These are phyloP conservation scores for Trypanosoma grayi DNA, from an alignment of 208 protist species.

Conservation along the genomic window DNA sequence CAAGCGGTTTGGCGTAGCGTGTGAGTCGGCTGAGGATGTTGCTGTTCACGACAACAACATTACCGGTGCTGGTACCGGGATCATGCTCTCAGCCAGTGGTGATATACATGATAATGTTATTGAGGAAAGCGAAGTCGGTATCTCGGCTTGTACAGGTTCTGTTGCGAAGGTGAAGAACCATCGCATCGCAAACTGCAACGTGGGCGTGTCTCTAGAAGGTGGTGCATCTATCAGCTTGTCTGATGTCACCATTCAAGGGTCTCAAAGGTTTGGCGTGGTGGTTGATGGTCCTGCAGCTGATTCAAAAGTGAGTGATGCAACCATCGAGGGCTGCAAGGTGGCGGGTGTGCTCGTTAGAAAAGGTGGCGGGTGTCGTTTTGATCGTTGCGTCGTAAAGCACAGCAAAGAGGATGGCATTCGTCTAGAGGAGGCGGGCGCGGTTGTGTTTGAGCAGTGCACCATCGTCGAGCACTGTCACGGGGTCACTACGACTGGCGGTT, in stretches of 20 bases:
- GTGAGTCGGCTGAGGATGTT: conserved; percentile 5
- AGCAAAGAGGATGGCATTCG: conserved; percentile 13
- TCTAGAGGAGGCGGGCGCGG: conserved; percentile 3
- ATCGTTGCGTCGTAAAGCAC: conserved; percentile 14
- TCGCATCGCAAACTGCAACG: conserved; percentile 14
- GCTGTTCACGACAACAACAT: conserved; percentile 16
- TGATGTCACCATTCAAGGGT: conserved; percentile 2
- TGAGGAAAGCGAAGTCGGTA: conserved; percentile 15
- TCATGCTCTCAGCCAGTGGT: conserved; percentile 11
- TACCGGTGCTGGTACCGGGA: not conserved
- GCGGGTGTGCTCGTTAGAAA: conserved; percentile 26
- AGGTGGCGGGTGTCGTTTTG: conserved; percentile 18
- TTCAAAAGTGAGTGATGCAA: conserved; percentile 12
- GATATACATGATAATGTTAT: conserved; percentile 16
- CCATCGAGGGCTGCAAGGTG: conserved; percentile 18
- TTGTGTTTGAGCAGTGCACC: conserved; percentile 21
- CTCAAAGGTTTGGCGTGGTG: conserved; percentile 26
- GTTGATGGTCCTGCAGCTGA: conserved; percentile 20
- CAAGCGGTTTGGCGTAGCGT: conserved; percentile 12
- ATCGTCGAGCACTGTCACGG: conserved; percentile 14
- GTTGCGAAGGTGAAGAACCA: conserved; percentile 14
- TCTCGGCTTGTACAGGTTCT: not conserved
- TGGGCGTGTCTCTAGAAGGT: conserved; percentile 22
- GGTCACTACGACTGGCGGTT: not conserved
- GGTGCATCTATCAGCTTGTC: conserved; percentile 16